Conservation (phyloP, 495 filamentous ascomycete genomes). For the Parathielavia appendiculata region DNA sequence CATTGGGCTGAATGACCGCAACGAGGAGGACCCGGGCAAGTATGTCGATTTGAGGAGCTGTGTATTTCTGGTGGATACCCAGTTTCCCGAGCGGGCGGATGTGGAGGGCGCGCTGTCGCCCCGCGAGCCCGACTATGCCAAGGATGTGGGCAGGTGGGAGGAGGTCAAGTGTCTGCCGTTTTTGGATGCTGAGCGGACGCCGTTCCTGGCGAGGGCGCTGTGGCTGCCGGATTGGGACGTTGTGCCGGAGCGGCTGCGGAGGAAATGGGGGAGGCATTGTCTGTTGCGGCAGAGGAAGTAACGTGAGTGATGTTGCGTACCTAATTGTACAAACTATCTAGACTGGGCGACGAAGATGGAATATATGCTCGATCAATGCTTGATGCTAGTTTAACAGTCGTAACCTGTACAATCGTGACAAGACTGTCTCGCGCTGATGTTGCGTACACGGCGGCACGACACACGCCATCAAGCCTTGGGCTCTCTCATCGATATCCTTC, state of each 20-base stretch:
- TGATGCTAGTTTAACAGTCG: too few relatives aligned
- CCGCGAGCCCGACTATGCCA: slow-evolving; percentile 70
- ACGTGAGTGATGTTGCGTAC: not conserved
- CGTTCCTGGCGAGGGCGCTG: slow-evolving; percentile 66
- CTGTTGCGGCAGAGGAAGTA: slow-evolving; percentile 55
- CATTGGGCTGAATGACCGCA: slow-evolving; percentile 86
- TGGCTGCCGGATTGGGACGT: slow-evolving; percentile 75
- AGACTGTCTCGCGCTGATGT: too few relatives aligned
- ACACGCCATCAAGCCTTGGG: too few relatives aligned
- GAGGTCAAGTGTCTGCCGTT: slow-evolving; percentile 67
- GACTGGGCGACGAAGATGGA: too few relatives aligned
- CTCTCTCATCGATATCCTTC: too few relatives aligned
- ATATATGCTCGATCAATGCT: too few relatives aligned
- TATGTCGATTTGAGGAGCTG: slow-evolving; percentile 74
- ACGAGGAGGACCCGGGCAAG: slow-evolving; percentile 81
- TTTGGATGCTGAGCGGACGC: slow-evolving; percentile 71
- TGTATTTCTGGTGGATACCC: slow-evolving; percentile 81
- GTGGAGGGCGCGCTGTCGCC: slow-evolving; percentile 33
- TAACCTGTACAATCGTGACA: too few relatives aligned
- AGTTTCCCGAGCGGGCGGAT: slow-evolving; percentile 56
- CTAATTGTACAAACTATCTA: too few relatives aligned
- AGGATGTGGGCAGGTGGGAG: slow-evolving; percentile 68
- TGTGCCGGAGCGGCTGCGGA: slow-evolving; percentile 61
- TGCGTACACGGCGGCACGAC: too few relatives aligned
- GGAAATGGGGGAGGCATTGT: slow-evolving; percentile 81